These are phyloP conservation scores for Meredithiella fracta DNA, from an alignment of 2,329 filamentous ascomycete genomes.

Conservation along the genomic window DNA sequence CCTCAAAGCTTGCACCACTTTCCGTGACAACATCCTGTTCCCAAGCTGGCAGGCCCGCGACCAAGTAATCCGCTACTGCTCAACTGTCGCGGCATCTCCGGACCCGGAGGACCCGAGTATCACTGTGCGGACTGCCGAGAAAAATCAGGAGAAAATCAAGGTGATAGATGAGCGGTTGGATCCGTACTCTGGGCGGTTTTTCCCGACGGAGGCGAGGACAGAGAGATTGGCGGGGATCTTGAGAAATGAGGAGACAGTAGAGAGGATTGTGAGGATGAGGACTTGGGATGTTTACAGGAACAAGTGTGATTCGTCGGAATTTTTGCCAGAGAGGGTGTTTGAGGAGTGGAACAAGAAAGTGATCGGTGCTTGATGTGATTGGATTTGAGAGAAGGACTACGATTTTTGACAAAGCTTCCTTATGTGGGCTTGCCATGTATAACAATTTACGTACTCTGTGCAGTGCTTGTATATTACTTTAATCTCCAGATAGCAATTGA, in stretches of 20 bases:
- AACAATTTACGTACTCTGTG: neutral
- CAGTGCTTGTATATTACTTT: neutral
- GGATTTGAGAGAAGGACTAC: neutral
- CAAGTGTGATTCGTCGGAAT: constrained; percentile 42
- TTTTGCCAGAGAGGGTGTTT: constrained; percentile 33
- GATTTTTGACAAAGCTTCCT: neutral
- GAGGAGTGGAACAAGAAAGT: constrained; percentile 39
- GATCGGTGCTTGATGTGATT: constrained; percentile 6
- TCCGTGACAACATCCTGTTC: constrained; percentile 67
- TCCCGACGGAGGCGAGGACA: constrained; percentile 61
- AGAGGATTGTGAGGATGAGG: constrained; percentile 61
- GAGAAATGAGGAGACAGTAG: constrained; percentile 58
- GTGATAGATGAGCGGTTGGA: constrained; percentile 79
- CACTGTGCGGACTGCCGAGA: constrained; percentile 51
- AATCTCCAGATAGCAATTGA: neutral
- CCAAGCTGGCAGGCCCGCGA: constrained; percentile 74
- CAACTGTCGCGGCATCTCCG: constrained; percentile 68
- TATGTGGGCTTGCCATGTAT: neutral
- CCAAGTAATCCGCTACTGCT: constrained; percentile 78
- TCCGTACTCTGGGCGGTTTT: constrained; percentile 76
- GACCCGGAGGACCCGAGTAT: constrained; percentile 76
- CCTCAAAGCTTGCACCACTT: constrained; percentile 45
- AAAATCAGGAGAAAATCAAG: constrained; percentile 50
- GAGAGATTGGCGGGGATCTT: constrained; percentile 60
- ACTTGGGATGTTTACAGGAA: constrained; percentile 69